These are phyloP conservation scores for Sporothrix humicola DNA, from an alignment of 2,329 filamentous ascomycete genomes.

Conservation along the genomic window DNA sequence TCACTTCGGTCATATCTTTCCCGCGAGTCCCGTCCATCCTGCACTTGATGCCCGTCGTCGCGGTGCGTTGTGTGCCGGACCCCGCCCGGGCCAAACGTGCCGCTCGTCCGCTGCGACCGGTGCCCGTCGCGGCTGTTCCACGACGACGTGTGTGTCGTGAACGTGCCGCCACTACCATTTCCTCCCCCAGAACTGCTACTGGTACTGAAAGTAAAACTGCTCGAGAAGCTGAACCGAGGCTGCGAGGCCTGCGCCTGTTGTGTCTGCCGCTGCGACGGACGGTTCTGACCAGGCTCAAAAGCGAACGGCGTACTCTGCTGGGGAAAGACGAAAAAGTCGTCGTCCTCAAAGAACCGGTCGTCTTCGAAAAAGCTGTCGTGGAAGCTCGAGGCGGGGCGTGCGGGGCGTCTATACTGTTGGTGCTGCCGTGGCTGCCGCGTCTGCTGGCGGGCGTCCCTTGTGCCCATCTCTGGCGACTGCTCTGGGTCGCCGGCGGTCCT, in stretches of 20 bases:
- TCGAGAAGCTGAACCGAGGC: slow-evolving; percentile 47
- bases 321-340: slow-evolving; percentile 10
- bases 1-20: no score
- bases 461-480: background rate
- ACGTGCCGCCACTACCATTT: slow-evolving; percentile 20
- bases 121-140: slow-evolving; percentile 36
- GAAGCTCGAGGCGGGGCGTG: no score
- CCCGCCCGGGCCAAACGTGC: slow-evolving; percentile 17
- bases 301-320: background rate
- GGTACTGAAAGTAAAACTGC: slow-evolving; percentile 56
- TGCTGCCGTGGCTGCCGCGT: background rate
- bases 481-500: slow-evolving; percentile 46
- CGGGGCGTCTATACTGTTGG: no score
- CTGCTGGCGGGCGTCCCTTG: no score
- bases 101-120: slow-evolving; percentile 26
- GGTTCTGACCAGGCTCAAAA: background rate
- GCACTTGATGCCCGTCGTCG: background rate
- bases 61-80: background rate
- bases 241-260: slow-evolving; percentile 45
- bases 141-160: slow-evolving; percentile 29
- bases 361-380: background rate
- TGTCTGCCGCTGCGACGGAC: background rate
- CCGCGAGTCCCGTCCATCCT: no score
- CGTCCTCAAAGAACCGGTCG: background rate
- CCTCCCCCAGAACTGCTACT: slow-evolving; percentile 46